These are phyloP conservation scores for Sphaerulina populicola DNA, from an alignment of 2,329 filamentous ascomycete species.

Conservation along the genomic window DNA sequence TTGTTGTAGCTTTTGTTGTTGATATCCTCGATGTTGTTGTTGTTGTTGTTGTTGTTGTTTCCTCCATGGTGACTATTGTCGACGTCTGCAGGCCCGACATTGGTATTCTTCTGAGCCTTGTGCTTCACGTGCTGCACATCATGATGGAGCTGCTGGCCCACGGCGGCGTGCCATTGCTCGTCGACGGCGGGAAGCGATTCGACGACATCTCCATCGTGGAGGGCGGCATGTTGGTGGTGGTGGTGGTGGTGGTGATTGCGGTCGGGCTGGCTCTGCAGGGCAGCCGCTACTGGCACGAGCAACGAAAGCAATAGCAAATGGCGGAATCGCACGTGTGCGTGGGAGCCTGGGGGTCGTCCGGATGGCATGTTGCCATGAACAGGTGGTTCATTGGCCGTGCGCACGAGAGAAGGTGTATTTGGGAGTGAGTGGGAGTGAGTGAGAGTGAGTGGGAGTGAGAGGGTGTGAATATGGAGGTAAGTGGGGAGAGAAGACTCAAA, in stretches of 20 bases:
- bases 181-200: conserved; percentile 20
- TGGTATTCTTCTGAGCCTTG: conserved; percentile 25
- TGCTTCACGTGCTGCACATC: conserved; percentile 22
- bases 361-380: conserved; percentile 29
- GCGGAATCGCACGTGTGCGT: conserved; percentile 21
- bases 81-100: conserved; percentile 12
- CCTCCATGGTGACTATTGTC: conserved; percentile 12
- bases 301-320: conserved; percentile 28
- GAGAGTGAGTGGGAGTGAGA: no score
- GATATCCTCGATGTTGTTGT: conserved; percentile 11
- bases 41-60: conserved; percentile 14
- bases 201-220: conserved; percentile 16
- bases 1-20: conserved; percentile 20
- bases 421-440: no score
- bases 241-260: conserved; percentile 20
- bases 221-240: conserved; percentile 1
- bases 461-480: no score
- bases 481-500: no score
- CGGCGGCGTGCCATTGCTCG: conserved; percentile 15
- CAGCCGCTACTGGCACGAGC: conserved; percentile 29
- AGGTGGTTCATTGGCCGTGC: conserved; percentile 1
- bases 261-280: conserved; percentile 35
- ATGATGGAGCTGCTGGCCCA: conserved; percentile 24
- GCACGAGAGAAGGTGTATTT: neutral
- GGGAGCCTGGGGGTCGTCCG: conserved; percentile 26